Evolutionary conservation across 1,284 basidiomycete species (phyloP), one percentile per base, ranked within the genome.

Genomic region (Trichosporon inkin): DNA sequence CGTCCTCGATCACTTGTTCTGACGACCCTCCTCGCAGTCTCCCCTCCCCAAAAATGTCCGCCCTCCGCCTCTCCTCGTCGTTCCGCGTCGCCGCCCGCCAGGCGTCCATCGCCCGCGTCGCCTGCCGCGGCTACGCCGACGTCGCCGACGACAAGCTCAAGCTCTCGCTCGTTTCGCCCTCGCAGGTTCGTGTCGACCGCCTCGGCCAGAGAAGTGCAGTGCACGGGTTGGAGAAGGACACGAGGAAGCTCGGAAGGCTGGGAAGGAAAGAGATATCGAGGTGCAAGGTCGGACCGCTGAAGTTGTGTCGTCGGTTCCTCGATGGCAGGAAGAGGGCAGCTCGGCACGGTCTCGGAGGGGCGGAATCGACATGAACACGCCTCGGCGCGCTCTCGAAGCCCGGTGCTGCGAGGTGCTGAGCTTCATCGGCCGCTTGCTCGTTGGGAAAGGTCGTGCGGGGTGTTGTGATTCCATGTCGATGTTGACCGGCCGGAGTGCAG

Each of bases 81-180:
- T 71, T 78, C 66, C 74, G 76, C 61, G 69, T 72, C 49, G 63
- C 73, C 40, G 71, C 75, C 61, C 72, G 73, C 59, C 64, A 64
- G 61, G 63, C 66, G 52, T 67, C 76, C 49, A 63, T 69, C 28
- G 62, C 83, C 52, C 61, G 68, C 53, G 75, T 82, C 41, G 79
- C 86, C 63, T 82, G 86, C 68, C 85, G 92, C 77, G 88, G 90
- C 55, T 96, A 96, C 79, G 93, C 93, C 58, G 92, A 93, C 63
- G 72, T 75, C 53, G 73, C 78, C 57, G 74, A 75, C 62, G 89
- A 90, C 78, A 67, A 68, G 56, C 67, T 76, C 65, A 95, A 92
- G 82, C 86, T 96, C 65, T 92, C 91, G 32, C 83, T 97, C 68
- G 89, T 89, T 64, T 86, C 96, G 62, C 93, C 94, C 62, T 92